Conservation (phyloP, 148 eudicot species). For the Agrostemma githago region DNA sequence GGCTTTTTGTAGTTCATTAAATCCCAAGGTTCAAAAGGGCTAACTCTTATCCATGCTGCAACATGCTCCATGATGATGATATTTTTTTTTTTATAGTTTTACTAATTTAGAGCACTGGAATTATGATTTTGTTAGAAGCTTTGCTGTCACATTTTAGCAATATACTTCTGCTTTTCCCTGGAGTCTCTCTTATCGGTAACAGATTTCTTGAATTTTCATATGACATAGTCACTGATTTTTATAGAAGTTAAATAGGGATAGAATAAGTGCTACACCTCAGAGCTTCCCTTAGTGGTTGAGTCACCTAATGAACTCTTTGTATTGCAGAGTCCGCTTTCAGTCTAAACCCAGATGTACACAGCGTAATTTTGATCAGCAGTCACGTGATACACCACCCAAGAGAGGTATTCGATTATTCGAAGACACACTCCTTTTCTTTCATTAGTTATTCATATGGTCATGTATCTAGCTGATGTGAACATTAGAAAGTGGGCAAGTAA, state of each 20-base stretch:
- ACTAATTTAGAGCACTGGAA: background rate
- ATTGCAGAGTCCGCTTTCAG: constrained; percentile 53
- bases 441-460: background rate
- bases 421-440: background rate
- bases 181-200: background rate
- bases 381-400: constrained; percentile 94
- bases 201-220: background rate
- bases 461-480: background rate
- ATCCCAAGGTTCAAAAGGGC: background rate
- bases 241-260: background rate
- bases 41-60: background rate
- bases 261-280: background rate
- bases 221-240: background rate
- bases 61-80: too few relatives aligned
- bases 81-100: too few relatives aligned
- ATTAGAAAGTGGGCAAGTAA: constrained; percentile 8
- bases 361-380: constrained; percentile 77
- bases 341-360: constrained; percentile 80
- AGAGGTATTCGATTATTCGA: constrained; percentile 78
- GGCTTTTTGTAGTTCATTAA: background rate
- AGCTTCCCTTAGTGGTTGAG: background rate
- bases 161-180: background rate
- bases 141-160: background rate
- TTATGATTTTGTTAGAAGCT: background rate
- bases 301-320: constrained; percentile 10